Percentiles rank a stretch among this genome's conserved stretches.
Conservation (phyloP, 2,329 filamentous ascomycete species). For the Byssochlamys sp. region DNA sequence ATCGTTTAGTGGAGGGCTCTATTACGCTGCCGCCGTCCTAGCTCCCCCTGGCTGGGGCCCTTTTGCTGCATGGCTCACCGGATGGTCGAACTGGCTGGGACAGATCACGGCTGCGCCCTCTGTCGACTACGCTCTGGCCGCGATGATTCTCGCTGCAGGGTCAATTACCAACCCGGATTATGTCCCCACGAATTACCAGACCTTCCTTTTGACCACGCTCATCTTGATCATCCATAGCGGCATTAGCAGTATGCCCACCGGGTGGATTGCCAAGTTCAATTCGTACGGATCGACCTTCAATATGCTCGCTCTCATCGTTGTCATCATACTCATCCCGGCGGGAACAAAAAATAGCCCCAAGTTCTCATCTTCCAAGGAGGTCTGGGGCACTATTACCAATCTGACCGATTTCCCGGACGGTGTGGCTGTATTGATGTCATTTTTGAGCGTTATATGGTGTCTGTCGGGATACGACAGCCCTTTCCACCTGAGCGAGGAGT, state of each 20-base stretch:
- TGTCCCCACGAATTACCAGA: slow-evolving; percentile 55
- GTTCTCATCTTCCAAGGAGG: slow-evolving; percentile 49
- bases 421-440: slow-evolving; percentile 60
- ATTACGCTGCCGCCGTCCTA: slow-evolving; percentile 64
- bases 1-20: slow-evolving; percentile 52
- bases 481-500: slow-evolving; percentile 67
- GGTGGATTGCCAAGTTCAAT: slow-evolving; percentile 61
- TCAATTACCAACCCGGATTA: slow-evolving; percentile 61
- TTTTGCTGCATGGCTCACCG: slow-evolving; percentile 58
- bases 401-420: slow-evolving; percentile 60
- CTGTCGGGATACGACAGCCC: slow-evolving; percentile 59
- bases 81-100: slow-evolving; percentile 62
- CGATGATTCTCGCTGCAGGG: slow-evolving; percentile 62
- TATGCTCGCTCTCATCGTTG: slow-evolving; percentile 55
- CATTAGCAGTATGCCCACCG: slow-evolving; percentile 62
- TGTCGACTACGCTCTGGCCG: slow-evolving; percentile 56
- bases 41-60: slow-evolving; percentile 58
- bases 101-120: slow-evolving; percentile 58
- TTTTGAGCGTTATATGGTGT: slow-evolving; percentile 61
- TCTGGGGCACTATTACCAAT: slow-evolving; percentile 58
- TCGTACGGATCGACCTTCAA: slow-evolving; percentile 62
- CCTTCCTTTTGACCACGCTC: slow-evolving; percentile 56
- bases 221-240: slow-evolving; percentile 59
- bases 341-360: slow-evolving; percentile 48
- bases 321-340: slow-evolving; percentile 60